Conservation (phyloP, 495 filamentous ascomycete species). For the Penicillium maclennaniae region DNA sequence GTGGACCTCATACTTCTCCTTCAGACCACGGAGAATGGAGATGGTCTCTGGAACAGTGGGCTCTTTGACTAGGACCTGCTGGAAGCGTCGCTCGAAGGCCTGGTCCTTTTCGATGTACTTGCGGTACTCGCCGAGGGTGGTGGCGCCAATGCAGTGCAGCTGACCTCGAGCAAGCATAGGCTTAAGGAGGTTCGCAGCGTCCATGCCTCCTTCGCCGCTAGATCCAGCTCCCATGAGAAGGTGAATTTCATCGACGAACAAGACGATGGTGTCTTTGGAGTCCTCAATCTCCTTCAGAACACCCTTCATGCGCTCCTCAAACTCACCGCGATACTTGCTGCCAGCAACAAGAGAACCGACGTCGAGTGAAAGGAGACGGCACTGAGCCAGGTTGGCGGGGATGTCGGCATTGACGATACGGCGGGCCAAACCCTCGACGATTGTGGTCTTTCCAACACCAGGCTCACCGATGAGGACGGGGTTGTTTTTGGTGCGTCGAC, state of each 20-base stretch:
- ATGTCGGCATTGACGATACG: constrained; percentile 95
- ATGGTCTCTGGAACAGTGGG: constrained; percentile 84
- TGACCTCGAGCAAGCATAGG: constrained; percentile 95
- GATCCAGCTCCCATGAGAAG: constrained; percentile 95
- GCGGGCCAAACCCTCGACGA: constrained; percentile 93
- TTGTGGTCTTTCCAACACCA: constrained; percentile 97
- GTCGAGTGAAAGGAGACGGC: constrained; percentile 89
- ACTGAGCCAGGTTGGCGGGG: constrained; percentile 89
- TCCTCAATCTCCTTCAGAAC: constrained; percentile 95
- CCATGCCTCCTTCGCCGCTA: constrained; percentile 95
- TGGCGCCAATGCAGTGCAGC: constrained; percentile 96
- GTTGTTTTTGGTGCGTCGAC: constrained; percentile 96
- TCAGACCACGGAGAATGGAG: constrained; percentile 93
- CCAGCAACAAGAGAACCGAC: constrained; percentile 93
- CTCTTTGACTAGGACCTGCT: constrained; percentile 95
- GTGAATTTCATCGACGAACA: constrained; percentile 98
- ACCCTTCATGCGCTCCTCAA: constrained; percentile 98
- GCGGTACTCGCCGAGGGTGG: constrained; percentile 89
- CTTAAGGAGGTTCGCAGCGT: constrained; percentile 95
- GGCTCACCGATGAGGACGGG: constrained; percentile 94
- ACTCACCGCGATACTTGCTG: constrained; percentile 97
- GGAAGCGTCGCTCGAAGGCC: constrained; percentile 96
- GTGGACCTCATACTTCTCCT: constrained; percentile 96
- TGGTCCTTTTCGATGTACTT: constrained; percentile 99
- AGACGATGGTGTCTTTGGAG: constrained; percentile 92